phyloP scores from a whole-genome alignment of 2,329 filamentous ascomycete genomes.

The Epichloe sp. region DNA sequence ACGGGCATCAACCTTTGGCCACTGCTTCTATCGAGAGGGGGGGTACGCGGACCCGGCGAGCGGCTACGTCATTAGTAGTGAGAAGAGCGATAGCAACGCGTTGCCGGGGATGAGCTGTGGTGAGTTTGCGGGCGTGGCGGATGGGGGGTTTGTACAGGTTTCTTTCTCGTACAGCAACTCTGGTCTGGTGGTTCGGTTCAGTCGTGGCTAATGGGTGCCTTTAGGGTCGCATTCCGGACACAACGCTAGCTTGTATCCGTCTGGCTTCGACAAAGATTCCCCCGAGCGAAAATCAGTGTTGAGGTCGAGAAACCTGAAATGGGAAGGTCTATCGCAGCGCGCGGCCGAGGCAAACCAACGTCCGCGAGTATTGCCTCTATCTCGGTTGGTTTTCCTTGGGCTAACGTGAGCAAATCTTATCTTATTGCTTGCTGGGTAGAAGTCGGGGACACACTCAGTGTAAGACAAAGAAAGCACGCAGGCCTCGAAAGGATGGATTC shows the following conservation, averaged over 20 bases:
- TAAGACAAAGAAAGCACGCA: slow-evolving; percentile 19
- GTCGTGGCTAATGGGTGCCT: too few relatives aligned
- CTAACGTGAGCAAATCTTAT: not conserved
- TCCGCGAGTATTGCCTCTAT: not conserved
- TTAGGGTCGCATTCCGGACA: slow-evolving; percentile 51
- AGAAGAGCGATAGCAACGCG: slow-evolving; percentile 43
- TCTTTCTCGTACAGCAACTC: too few relatives aligned
- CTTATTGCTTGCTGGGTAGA: slow-evolving; percentile 9
- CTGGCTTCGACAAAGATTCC: slow-evolving; percentile 35
- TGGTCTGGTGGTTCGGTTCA: too few relatives aligned
- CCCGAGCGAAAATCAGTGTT: slow-evolving; percentile 44
- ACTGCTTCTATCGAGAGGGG: slow-evolving; percentile 46
- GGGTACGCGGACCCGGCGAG: slow-evolving; percentile 43
- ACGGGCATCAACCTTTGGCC: slow-evolving; percentile 32
- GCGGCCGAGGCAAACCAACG: slow-evolving; percentile 36
- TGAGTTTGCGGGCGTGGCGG: slow-evolving; percentile 32
- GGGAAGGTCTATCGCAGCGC: slow-evolving; percentile 46
- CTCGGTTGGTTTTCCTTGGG: not conserved
- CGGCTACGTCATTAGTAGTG: slow-evolving; percentile 55
- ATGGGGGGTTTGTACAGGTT: too few relatives aligned
- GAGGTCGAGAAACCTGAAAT: slow-evolving; percentile 59
- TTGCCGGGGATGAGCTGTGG: slow-evolving; percentile 35
- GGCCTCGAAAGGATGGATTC: not conserved
- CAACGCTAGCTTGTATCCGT: slow-evolving; percentile 44
- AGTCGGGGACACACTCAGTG: slow-evolving; percentile 30